phyloP scores from a whole-genome alignment of 257 asterid genomes.

The Solanum chilense region DNA sequence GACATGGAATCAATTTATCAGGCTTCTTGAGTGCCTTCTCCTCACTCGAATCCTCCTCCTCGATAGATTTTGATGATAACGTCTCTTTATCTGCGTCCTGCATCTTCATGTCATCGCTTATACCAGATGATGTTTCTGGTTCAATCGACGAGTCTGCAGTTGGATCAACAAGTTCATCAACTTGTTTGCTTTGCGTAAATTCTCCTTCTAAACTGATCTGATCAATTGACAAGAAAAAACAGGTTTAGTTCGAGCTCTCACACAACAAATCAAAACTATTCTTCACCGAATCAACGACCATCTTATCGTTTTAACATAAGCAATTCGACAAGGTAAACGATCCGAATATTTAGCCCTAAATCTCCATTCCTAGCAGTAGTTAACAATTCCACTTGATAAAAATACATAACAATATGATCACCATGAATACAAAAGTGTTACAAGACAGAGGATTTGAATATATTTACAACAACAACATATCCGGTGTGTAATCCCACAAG shows the following conservation, averaged over 20 bases:
- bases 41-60: constrained; percentile 21
- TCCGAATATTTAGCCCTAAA: neutral
- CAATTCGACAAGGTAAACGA: neutral
- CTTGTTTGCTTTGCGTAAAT: constrained; percentile 6
- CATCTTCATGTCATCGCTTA: constrained; percentile 12
- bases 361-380: neutral
- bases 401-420: neutral
- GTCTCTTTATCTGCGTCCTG: constrained; percentile 12
- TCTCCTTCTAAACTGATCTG: constrained; percentile 35
- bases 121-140: constrained; percentile 27
- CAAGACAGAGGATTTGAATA: neutral
- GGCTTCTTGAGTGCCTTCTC: constrained; percentile 55
- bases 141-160: constrained; percentile 15
- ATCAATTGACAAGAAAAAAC: neutral
- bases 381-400: neutral
- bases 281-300: neutral
- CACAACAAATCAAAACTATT: neutral
- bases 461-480: neutral
- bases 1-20: constrained; percentile 69
- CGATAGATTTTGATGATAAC: constrained; percentile 2
- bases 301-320: neutral
- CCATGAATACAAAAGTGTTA: neutral
- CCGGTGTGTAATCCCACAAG: neutral
- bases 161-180: constrained; percentile 1
- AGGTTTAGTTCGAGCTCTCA: neutral